phyloP scores from a whole-genome alignment of 371 early-diverging fungal species.

The Circinella umbellata region DNA sequence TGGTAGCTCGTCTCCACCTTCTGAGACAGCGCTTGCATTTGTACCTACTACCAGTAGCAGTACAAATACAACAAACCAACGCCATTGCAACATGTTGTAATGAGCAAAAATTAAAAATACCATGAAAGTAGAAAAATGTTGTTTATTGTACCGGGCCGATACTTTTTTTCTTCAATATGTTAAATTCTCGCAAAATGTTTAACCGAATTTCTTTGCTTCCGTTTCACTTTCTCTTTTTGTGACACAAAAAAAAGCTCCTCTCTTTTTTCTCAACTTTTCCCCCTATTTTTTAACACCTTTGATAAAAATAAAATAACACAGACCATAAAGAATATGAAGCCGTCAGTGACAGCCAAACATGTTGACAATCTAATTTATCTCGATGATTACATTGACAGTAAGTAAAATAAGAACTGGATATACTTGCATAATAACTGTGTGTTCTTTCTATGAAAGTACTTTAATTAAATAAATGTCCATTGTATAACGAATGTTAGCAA shows the following conservation, averaged over 20 bases:
- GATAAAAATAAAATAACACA: background rate
- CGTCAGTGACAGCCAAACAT: conserved; percentile 29
- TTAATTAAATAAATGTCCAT: background rate
- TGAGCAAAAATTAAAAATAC: background rate
- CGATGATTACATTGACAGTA: conserved; percentile 93
- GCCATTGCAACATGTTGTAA: conserved; percentile 6
- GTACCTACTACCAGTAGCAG: background rate
- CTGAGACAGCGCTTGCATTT: background rate
- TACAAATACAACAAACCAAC: background rate
- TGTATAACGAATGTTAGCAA: conserved; percentile 47
- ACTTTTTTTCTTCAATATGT: background rate
- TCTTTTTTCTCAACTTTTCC: background rate
- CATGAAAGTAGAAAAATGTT: background rate
- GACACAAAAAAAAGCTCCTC: background rate
- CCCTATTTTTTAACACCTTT: background rate
- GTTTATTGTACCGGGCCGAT: background rate
- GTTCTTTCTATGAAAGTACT: background rate
- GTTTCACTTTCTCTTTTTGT: background rate
- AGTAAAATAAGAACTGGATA: conserved; percentile 18
- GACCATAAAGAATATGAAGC: conserved; percentile 28
- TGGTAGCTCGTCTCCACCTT: conserved; percentile 13
- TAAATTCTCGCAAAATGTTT: background rate
- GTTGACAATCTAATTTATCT: conserved; percentile 67
- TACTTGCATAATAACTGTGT: too few species aligned
- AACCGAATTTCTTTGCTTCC: background rate